Conservation (phyloP, 2,329 filamentous ascomycete species). For the Setomelanomma holmii region DNA sequence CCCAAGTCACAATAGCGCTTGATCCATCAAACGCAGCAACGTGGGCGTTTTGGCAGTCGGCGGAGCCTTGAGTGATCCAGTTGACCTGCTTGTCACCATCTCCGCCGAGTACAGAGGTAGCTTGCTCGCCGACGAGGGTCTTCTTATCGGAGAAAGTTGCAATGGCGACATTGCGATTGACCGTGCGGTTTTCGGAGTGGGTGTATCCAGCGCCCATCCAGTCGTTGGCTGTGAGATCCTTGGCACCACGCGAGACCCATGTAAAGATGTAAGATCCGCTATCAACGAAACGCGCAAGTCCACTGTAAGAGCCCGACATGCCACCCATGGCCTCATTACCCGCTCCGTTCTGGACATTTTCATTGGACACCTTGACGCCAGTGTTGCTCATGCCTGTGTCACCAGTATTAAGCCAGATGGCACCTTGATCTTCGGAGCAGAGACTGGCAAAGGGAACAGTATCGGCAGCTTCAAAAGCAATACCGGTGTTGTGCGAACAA, state of each 20-base stretch:
- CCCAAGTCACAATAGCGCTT: conserved; percentile 66
- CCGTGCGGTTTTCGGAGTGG: conserved; percentile 60
- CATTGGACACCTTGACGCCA: conserved; percentile 68
- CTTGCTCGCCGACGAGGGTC: conserved; percentile 62
- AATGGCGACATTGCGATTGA: conserved; percentile 67
- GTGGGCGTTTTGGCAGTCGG: conserved; percentile 66
- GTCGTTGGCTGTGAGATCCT: conserved; percentile 60
- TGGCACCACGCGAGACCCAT: conserved; percentile 67
- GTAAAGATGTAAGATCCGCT: conserved; percentile 65
- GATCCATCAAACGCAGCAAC: conserved; percentile 61
- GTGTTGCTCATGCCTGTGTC: conserved; percentile 66
- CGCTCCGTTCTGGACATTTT: conserved; percentile 66
- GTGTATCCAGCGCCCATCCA: conserved; percentile 68
- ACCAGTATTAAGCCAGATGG: conserved; percentile 69
- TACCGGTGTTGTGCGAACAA: conserved; percentile 71
- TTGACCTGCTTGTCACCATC: conserved; percentile 66
- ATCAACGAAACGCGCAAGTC: conserved; percentile 61
- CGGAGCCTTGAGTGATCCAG: conserved; percentile 63
- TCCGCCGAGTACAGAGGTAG: conserved; percentile 61
- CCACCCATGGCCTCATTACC: conserved; percentile 67
- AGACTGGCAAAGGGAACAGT: conserved; percentile 64
- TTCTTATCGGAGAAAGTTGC: conserved; percentile 65
- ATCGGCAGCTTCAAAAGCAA: conserved; percentile 67
- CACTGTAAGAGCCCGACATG: conserved; percentile 68
- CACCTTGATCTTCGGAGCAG: conserved; percentile 68